Conservation (phyloP, 108 stramenopile species). For the Skeletonema menzelii region DNA sequence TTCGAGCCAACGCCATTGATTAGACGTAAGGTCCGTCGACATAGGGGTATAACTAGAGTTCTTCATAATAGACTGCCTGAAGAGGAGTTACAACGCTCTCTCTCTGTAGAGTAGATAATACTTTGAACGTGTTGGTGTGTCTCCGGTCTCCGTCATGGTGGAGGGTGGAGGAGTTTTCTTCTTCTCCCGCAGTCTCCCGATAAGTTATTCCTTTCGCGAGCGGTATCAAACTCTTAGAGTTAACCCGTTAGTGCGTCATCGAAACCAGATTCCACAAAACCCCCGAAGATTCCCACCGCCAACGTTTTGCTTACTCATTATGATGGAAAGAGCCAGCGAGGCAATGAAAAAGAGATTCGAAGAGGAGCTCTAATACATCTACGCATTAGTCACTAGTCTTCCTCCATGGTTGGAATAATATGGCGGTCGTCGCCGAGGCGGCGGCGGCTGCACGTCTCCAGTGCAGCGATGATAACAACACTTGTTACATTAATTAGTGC, state of each 20-base stretch:
- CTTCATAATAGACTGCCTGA: background rate
- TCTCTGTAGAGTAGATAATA: too few relatives aligned
- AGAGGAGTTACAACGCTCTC: too few relatives aligned
- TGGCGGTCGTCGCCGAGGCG: background rate
- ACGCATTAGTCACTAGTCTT: background rate
- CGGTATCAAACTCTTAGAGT: too few relatives aligned
- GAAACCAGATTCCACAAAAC: too few relatives aligned
- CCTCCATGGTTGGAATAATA: background rate
- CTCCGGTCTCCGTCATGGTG: too few relatives aligned
- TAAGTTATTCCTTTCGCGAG: too few relatives aligned
- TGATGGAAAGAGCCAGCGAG: background rate
- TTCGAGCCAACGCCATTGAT: slow-evolving; percentile 30
- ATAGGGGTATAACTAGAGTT: background rate
- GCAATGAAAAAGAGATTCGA: background rate
- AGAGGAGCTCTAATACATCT: too few relatives aligned
- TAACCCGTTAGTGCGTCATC: too few relatives aligned
- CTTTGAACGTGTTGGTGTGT: too few relatives aligned
- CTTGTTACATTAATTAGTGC: background rate
- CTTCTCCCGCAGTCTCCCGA: too few relatives aligned
- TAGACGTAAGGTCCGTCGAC: background rate
- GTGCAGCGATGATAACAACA: background rate
- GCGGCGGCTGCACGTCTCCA: background rate
- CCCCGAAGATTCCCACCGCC: background rate
- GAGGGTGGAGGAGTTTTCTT: background rate
- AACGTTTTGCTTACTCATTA: background rate